A percentile compares a stretch with the other conserved stretches of the same genome.
Evolutionary conservation across 2,329 filamentous ascomycete species (phyloP).

Genomic region (Fragosphaeria purpurea): DNA sequence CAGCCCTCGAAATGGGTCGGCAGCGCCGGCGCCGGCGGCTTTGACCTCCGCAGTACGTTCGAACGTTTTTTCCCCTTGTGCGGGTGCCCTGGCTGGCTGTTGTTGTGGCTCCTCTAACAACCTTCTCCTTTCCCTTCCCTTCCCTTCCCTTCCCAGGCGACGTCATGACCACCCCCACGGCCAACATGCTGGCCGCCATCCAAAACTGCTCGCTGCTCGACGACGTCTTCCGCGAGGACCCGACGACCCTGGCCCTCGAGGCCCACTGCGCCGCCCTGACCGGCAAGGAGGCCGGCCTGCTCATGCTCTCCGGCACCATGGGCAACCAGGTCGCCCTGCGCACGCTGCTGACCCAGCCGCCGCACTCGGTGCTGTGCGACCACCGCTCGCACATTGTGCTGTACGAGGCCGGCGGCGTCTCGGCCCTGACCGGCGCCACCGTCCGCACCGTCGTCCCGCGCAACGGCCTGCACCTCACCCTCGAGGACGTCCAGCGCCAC

Average conservation of each 20-base stretch:
- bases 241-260: constrained; percentile 68
- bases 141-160: constrained; percentile 29
- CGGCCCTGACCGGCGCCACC: constrained; percentile 60
- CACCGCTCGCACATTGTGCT: constrained; percentile 66
- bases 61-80: no score
- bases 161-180: constrained; percentile 61
- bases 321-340: constrained; percentile 81
- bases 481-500: constrained; percentile 63
- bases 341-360: constrained; percentile 67
- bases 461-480: constrained; percentile 64
- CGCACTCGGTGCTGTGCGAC: constrained; percentile 72
- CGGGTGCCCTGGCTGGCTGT: no score
- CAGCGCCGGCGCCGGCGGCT: constrained; percentile 21
- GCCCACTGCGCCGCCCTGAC: constrained; percentile 61
- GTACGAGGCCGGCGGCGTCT: constrained; percentile 57
- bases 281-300: constrained; percentile 64
- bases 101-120: no score
- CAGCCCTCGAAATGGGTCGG: constrained; percentile 19
- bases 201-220: constrained; percentile 65
- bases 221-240: constrained; percentile 75
- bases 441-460: constrained; percentile 55
- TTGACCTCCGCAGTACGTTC: constrained; percentile 22
- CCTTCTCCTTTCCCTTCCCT: no score
- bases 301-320: constrained; percentile 88
- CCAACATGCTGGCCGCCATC: constrained; percentile 74